Percentiles rank a stretch among this genome's conserved stretches.
Evolutionary conservation across 345 rosid species (phyloP).

Genomic region (Euphorbia peplus): DNA sequence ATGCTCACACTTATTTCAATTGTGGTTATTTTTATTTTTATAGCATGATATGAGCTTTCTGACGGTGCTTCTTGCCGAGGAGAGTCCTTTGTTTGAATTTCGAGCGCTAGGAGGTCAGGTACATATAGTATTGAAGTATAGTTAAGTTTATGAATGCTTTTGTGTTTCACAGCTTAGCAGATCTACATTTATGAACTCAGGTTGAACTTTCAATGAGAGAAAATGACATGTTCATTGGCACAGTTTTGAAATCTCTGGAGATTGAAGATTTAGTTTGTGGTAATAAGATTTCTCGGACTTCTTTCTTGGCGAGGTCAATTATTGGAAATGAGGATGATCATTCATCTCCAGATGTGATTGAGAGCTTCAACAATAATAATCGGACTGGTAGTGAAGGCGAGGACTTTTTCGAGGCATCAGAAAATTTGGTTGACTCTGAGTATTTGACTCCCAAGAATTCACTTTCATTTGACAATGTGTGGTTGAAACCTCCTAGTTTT

Average conservation of each 20-base stretch:
- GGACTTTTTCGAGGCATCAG: constrained; percentile 94
- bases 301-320: constrained; percentile 90
- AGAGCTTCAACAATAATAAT: constrained; percentile 35
- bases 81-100: constrained; percentile 66
- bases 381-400: constrained; percentile 69
- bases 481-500: constrained; percentile 70
- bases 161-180: constrained; percentile 21
- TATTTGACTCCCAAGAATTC: constrained; percentile 21
- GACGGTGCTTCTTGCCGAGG: constrained; percentile 75
- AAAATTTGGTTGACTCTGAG: constrained; percentile 60
- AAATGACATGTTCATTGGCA: constrained; percentile 82
- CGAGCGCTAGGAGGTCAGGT: constrained; percentile 98
- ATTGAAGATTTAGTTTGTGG: constrained; percentile 83
- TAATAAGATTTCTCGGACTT: constrained; percentile 41
- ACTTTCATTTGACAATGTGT: constrained; percentile 26
- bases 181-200: constrained; percentile 39
- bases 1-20: background rate
- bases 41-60: constrained; percentile 60
- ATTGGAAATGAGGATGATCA: constrained; percentile 45
- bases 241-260: constrained; percentile 84
- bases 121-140: constrained; percentile 18
- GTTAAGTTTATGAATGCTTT: constrained; percentile 15
- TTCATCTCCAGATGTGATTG: constrained; percentile 39
- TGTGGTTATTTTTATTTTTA: constrained; percentile 1
- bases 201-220: constrained; percentile 79